Evolutionary conservation across 2,329 filamentous ascomycete genomes (phyloP).

Genomic region (Alternaria gansuensis): DNA sequence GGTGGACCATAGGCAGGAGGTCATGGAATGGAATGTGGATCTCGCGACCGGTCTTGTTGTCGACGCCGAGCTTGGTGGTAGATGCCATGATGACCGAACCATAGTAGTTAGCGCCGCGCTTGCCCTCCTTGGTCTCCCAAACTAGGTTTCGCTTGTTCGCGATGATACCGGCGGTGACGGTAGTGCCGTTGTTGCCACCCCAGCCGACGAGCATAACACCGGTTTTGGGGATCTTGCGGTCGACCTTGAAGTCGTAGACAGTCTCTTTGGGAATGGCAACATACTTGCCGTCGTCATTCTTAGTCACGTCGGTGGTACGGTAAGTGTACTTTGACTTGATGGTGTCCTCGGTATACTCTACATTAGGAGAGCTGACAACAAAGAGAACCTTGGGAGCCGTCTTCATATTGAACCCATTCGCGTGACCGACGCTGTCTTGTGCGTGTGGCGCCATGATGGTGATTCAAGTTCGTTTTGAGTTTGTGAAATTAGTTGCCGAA

Average conservation of each 20-base stretch:
- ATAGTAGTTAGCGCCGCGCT: constrained; percentile 92
- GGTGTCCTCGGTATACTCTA: constrained; percentile 84
- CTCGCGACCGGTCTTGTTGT: constrained; percentile 83
- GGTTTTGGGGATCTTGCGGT: constrained; percentile 89
- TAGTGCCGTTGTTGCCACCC: constrained; percentile 98
- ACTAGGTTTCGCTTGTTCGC: constrained; percentile 86
- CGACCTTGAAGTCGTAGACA: constrained; percentile 95
- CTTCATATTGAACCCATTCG: constrained; percentile 61
- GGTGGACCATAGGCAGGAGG: constrained; percentile 94
- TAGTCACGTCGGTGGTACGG: constrained; percentile 85
- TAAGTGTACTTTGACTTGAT: constrained; percentile 97
- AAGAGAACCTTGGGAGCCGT: constrained; percentile 71
- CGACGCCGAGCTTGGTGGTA: constrained; percentile 93
- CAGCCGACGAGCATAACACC: constrained; percentile 98
- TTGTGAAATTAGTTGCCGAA: constrained; percentile 49
- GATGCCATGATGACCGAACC: constrained; percentile 97
- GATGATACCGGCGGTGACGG: constrained; percentile 95
- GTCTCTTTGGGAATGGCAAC: constrained; percentile 88
- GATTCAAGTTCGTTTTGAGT: constrained; percentile 36
- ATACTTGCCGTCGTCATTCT: constrained; percentile 76
- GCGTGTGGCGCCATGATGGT: constrained; percentile 92
- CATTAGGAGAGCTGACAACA: constrained; percentile 89
- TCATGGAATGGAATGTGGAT: constrained; percentile 97
- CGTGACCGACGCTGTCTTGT: constrained; percentile 67
- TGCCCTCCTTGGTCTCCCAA: constrained; percentile 94